phyloP scores from a whole-genome alignment of 352 stramenopile species.

The Phytophthora melonis region DNA sequence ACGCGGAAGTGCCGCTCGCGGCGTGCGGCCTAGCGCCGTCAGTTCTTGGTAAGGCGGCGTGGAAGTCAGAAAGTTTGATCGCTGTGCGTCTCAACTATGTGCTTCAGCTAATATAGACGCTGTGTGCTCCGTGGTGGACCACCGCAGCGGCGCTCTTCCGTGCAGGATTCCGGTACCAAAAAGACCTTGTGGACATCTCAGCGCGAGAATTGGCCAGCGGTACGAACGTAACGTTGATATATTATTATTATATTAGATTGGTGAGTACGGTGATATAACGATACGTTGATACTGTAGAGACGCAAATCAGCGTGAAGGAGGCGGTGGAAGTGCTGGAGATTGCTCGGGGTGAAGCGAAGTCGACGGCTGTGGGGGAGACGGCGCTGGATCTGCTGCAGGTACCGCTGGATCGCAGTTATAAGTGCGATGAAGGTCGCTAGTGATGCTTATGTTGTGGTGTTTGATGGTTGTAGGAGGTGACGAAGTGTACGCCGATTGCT shows the following conservation, averaged over 20 bases:
- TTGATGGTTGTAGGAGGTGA: conserved; percentile 40
- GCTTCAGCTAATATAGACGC: neutral
- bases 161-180: conserved; percentile 67
- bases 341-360: conserved; percentile 5
- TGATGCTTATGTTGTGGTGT: too few species aligned
- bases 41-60: conserved; percentile 48
- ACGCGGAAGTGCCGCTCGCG: conserved; percentile 47
- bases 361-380: conserved; percentile 41
- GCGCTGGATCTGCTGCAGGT: conserved; percentile 62
- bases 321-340: conserved; percentile 45
- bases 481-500: conserved; percentile 42
- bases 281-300: conserved; percentile 35
- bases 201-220: conserved; percentile 69
- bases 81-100: neutral
- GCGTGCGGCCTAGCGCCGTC: conserved; percentile 70
- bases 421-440: neutral
- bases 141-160: conserved; percentile 63
- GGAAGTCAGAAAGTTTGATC: neutral
- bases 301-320: conserved; percentile 50
- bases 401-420: neutral
- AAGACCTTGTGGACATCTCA: conserved; percentile 58
- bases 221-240: conserved; percentile 11
- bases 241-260: neutral
- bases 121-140: neutral
- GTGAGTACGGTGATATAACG: neutral